phyloP scores from a whole-genome alignment of 345 rosid species.

The Dovyalis caffra region DNA sequence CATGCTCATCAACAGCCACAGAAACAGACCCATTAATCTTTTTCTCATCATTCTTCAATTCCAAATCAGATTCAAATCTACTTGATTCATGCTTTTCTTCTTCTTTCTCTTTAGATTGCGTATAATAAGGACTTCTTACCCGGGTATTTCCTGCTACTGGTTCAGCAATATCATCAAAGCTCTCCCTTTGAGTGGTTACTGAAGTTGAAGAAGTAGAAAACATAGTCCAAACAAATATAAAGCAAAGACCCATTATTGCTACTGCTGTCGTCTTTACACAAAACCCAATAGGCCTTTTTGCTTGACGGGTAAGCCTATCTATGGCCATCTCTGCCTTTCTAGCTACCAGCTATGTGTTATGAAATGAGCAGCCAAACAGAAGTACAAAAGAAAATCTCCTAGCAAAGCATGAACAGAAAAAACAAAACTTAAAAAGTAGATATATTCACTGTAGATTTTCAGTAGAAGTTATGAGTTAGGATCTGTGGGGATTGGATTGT shows the following conservation, averaged over 20 bases:
- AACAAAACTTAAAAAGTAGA: not conserved
- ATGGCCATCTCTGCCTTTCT: slow-evolving; percentile 46
- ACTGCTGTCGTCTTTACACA: slow-evolving; percentile 69
- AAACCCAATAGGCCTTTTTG: slow-evolving; percentile 70
- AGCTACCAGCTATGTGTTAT: slow-evolving; percentile 7
- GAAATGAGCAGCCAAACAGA: no score
- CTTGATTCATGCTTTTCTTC: slow-evolving; percentile 30
- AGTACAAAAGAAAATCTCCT: not conserved
- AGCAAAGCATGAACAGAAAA: not conserved
- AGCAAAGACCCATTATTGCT: slow-evolving; percentile 78
- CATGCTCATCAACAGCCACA: slow-evolving; percentile 40
- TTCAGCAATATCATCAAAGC: slow-evolving; percentile 86
- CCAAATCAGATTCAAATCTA: slow-evolving; percentile 36
- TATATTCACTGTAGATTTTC: no score
- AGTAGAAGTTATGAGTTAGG: not conserved
- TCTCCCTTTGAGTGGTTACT: slow-evolving; percentile 62
- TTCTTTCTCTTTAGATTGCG: slow-evolving; percentile 20
- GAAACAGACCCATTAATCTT: slow-evolving; percentile 40
- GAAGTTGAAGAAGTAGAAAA: slow-evolving; percentile 66
- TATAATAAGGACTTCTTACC: slow-evolving; percentile 15
- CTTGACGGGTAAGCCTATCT: slow-evolving; percentile 66
- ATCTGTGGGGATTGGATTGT: no score
- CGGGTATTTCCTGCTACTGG: slow-evolving; percentile 53
- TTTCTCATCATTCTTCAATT: slow-evolving; percentile 36
- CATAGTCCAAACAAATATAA: slow-evolving; percentile 74